Conservation (phyloP, 257 asterid species). For the Orobanche coerulescens region DNA sequence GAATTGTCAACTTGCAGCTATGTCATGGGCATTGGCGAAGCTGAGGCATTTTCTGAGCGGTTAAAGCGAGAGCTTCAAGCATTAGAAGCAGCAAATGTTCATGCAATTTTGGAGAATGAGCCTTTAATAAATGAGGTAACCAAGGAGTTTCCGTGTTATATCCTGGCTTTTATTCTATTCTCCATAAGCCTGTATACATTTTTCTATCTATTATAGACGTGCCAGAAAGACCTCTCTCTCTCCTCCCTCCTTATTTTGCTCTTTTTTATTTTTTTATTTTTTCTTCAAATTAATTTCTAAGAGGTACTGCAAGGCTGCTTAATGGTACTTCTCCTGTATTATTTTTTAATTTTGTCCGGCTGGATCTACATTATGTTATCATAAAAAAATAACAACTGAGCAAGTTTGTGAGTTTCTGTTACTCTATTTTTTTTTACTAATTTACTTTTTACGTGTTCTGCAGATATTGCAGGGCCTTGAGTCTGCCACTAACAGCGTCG, state of each 20-base stretch:
- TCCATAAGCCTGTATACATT: conserved; percentile 1
- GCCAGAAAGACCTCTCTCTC: not conserved
- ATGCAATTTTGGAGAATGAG: conserved; percentile 89
- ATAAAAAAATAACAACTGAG: not conserved
- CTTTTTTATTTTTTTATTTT: not conserved
- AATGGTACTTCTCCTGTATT: not conserved
- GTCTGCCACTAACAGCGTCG: conserved; percentile 80
- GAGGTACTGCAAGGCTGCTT: conserved; percentile 13
- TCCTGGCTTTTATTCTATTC: conserved; percentile 12
- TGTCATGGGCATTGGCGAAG: conserved; percentile 98
- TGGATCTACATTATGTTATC: conserved; percentile 10
- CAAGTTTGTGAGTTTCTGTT: not conserved
- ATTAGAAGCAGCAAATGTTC: conserved; percentile 98
- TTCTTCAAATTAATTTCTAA: not conserved
- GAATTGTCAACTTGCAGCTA: conserved; percentile 47
- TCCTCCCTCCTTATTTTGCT: not conserved
- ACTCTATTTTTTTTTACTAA: conserved; percentile 11
- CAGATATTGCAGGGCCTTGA: conserved; percentile 91
- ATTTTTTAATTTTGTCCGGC: not conserved
- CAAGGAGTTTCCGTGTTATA: conserved; percentile 10
- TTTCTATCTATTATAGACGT: not conserved
- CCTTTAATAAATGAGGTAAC: conserved; percentile 81
- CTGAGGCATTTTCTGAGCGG: conserved; percentile 98
- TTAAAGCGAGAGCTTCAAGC: conserved; percentile 98
- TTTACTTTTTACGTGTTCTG: conserved; percentile 23